These are phyloP conservation scores for Fragaria nilgerrensis DNA, from an alignment of 306 rosid species.

Conservation along the genomic window DNA sequence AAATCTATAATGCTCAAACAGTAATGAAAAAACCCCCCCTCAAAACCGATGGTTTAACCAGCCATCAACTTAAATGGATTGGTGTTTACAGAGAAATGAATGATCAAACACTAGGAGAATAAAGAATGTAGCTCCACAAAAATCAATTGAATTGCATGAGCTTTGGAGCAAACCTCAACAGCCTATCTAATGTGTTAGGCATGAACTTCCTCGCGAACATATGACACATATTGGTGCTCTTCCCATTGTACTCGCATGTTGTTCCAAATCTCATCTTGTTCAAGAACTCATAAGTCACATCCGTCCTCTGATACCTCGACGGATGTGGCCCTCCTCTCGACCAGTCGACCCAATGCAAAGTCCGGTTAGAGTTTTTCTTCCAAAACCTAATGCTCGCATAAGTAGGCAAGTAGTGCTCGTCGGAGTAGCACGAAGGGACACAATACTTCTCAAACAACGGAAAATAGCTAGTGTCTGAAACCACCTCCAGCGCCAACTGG, in stretches of 20 bases:
- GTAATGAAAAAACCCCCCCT: neutral
- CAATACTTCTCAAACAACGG: constrained; percentile 46
- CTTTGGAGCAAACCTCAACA: constrained; percentile 68
- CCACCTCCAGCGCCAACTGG: constrained; percentile 38
- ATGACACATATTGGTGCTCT: constrained; percentile 42
- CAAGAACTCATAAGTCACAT: constrained; percentile 49
- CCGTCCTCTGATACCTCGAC: constrained; percentile 35
- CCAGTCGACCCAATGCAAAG: constrained; percentile 93
- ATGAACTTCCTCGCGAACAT: constrained; percentile 88
- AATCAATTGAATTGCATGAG: constrained; percentile 60
- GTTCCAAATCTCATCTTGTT: constrained; percentile 49
- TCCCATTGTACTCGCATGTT: constrained; percentile 59
- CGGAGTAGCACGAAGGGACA: constrained; percentile 50
- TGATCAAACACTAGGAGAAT: neutral
- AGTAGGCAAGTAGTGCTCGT: constrained; percentile 86
- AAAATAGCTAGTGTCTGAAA: constrained; percentile 49
- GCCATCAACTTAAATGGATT: neutral
- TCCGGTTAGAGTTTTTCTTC: constrained; percentile 60
- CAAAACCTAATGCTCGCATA: constrained; percentile 43
- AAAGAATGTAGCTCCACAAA: neutral
- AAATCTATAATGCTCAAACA: neutral
- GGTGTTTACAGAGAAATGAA: neutral
- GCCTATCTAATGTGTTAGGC: constrained; percentile 56
- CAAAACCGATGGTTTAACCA: neutral
- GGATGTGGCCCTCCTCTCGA: constrained; percentile 80